Base-by-base conservation (phyloP, 2,329 filamentous ascomycete genomes). In the Geosmithia morbida region DNA sequence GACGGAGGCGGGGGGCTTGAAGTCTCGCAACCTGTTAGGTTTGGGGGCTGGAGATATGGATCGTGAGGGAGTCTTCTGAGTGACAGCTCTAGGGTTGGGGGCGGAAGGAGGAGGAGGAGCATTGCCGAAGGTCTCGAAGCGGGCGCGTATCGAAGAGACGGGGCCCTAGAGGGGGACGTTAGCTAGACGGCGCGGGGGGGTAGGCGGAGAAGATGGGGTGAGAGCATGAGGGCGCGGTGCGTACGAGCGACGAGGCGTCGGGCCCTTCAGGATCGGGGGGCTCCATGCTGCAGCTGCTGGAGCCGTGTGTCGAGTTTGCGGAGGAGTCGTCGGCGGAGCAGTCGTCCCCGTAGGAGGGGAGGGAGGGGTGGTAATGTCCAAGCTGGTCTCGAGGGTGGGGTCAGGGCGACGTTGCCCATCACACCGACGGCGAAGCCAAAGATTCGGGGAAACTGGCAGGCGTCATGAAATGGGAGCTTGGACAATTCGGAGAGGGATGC, bases 71-170 rank as follows among this genome's bases (percentile, higher is more conserved):
- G 57, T 52, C 45, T 56, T 49, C 18, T 41, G 49, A 41, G 53
- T 43, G 14, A 55, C 52, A 46, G 33, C 10, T 37, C 6, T 37
- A 11, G 14, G 13, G 33, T 11, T 13, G 33, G 33, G 3, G 33
- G 33, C 33, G 33, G 33, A 16, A 37, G 33, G 50, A 22, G 47
- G 56, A 52, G 33, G 6, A 37, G 33, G 11, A 37, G 52, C 50
- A 47, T 54, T 57, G 51, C 57, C 59, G 55, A 90, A 79, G 59
- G 83, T 87, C 69, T 92, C 86, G 61, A 90, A 92, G 56, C 85
- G 81, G 52, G 84, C 86, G 51, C 82, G 76, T 51, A 92, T 70
- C 46, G 85, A 89, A 46, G 86, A 92, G 46, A 92, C 85, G 22
- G 87, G 85, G 68, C 81, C 86, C 83, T 87, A 37, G 14, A 11